Base-by-base conservation (phyloP, 768 basidiomycete species). In the Tulasnella sp. region DNA sequence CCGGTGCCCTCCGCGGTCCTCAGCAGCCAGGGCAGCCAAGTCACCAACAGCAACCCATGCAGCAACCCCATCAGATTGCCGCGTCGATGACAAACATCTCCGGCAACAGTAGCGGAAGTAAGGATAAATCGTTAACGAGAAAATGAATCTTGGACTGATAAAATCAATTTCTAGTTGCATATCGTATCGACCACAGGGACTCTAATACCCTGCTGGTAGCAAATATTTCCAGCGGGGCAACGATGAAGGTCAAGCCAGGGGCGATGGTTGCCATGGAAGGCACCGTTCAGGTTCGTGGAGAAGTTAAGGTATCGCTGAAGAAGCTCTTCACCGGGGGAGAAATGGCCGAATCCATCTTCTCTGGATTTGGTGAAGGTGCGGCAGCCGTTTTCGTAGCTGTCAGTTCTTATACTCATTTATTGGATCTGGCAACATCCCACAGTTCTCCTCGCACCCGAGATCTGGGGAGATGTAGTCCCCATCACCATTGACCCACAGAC, bases 231-330 rank as follows among this genome's bases (percentile, higher is more conserved):
- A 81, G 80, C 1, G 81, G 80, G 29, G 80, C 79, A 76, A 77
- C 80, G 77, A 45, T 83, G 76, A 82, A 83, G 77, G 80, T 78
- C 31, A 82, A 82, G 77, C 82, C 83, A 12, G 82, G 82, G 8
- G 79, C 81, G 22, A 82, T 83, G 82, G 82, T 83, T 74, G 80
- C 82, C 34, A 83, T 83, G 82, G 82, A 81, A 52, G 78, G 79
- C 69, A 75, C 77, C 22, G 82, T 83, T 11, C 79, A 81, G 76
- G 81, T 83, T 76, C 79, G 80, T 77, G 82, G 82, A 71, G 81
- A 82, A 79, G 77, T 81, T 69, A 70, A 72, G 31, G 14, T 31
- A 64, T 37, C n/a, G 37, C 25, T 82, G 78, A 82, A 79, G 79
- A 82, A 82, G 78, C 29, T 82, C 31, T 72, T 83, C 49, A 82